These are phyloP conservation scores for Alternaria solani DNA, from an alignment of 2,329 filamentous ascomycete species.

Conservation along the genomic window DNA sequence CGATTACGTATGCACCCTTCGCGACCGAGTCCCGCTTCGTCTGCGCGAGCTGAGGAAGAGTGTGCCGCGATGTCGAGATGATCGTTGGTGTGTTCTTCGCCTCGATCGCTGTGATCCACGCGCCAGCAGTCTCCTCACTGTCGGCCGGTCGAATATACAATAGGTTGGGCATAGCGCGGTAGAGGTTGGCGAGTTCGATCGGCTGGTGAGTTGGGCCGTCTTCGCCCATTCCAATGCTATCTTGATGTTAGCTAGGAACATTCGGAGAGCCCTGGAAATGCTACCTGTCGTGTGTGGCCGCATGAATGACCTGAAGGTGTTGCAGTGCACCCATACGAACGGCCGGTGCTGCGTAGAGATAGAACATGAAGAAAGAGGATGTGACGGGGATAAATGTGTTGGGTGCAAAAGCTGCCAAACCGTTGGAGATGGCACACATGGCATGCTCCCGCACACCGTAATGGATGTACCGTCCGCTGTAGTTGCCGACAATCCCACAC, in stretches of 20 bases:
- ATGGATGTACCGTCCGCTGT: conserved; percentile 61
- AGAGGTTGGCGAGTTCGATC: conserved; percentile 64
- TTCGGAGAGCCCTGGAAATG: neutral
- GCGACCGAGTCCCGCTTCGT: conserved; percentile 52
- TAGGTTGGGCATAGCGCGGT: conserved; percentile 69
- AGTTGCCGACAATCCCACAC: conserved; percentile 63
- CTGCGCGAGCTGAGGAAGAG: conserved; percentile 50
- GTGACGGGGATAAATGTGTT: conserved; percentile 65
- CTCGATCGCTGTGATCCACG: conserved; percentile 59
- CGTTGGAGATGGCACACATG: conserved; percentile 57
- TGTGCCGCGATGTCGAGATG: conserved; percentile 58
- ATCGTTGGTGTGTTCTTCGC: conserved; percentile 54
- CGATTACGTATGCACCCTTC: conserved; percentile 58
- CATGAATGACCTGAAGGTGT: conserved; percentile 64
- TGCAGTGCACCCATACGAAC: conserved; percentile 69
- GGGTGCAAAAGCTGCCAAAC: conserved; percentile 60
- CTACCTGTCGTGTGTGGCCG: conserved; percentile 64
- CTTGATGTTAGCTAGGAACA: neutral
- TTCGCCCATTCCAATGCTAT: conserved; percentile 60
- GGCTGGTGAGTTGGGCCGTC: conserved; percentile 71
- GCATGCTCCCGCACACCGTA: conserved; percentile 50
- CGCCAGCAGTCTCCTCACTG: conserved; percentile 65
- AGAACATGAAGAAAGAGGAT: conserved; percentile 69
- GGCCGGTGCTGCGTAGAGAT: conserved; percentile 65
- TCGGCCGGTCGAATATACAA: conserved; percentile 68